These are phyloP conservation scores for Coemansia sp. DNA, from an alignment of 192 early-diverging fungal species.

Conservation along the genomic window DNA sequence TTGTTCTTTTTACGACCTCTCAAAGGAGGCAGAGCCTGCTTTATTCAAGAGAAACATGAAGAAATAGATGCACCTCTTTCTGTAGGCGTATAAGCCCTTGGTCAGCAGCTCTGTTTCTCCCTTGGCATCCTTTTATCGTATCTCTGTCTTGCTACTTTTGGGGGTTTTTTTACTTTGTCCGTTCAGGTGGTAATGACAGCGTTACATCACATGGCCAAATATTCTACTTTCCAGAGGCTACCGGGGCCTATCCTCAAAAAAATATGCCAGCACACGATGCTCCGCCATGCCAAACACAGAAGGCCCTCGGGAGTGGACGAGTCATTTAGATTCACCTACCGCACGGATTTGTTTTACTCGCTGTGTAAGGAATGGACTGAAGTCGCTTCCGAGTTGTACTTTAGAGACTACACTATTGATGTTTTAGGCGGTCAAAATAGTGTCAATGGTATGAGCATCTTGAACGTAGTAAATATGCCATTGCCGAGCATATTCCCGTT, in stretches of 20 bases:
- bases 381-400: not conserved
- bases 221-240: not conserved
- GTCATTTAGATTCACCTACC: not conserved
- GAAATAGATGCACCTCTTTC: not conserved
- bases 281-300: not conserved
- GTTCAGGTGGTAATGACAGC: not conserved
- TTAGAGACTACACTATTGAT: not conserved
- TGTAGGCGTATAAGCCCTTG: not conserved
- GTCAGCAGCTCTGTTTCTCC: not conserved
- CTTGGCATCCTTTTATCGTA: not conserved
- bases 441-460: not conserved
- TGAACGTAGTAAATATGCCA: not conserved
- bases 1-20: not conserved
- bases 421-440: not conserved
- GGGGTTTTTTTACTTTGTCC: not conserved
- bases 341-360: not conserved
- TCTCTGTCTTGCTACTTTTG: too few relatives aligned
- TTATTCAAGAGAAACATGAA: not conserved
- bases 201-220: not conserved
- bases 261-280: constrained; percentile 5
- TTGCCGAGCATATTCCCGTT: not conserved
- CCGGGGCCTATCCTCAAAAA: not conserved
- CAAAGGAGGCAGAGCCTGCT: not conserved
- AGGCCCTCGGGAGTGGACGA: not conserved
- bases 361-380: not conserved